These are phyloP conservation scores for Pichia cephalocereana DNA, from an alignment of 805 yeast species.

Conservation along the genomic window DNA sequence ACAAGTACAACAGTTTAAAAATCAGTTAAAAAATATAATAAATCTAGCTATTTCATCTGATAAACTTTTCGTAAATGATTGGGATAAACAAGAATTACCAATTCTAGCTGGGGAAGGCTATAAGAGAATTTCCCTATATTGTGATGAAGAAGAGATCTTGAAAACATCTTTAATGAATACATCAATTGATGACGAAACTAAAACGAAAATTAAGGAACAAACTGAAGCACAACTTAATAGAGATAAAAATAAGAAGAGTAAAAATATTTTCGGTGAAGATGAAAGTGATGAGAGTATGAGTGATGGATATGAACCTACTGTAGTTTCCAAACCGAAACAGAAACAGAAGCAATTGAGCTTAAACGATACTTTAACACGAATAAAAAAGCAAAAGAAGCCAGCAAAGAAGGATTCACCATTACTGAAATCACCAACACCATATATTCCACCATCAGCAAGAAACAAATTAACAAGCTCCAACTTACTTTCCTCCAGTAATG, in stretches of 20 bases:
- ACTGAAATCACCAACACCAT: background rate
- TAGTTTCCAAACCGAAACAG: background rate
- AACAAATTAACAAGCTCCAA: background rate
- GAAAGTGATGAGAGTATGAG: slow-evolving; percentile 9
- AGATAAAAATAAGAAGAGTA: background rate
- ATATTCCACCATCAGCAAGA: too few species aligned
- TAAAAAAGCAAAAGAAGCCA: slow-evolving; percentile 4
- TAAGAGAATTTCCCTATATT: slow-evolving; percentile 13
- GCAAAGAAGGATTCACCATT: background rate
- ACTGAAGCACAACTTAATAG: background rate
- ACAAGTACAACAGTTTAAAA: slow-evolving; percentile 29
- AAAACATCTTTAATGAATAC: background rate
- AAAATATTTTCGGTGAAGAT: slow-evolving; percentile 14
- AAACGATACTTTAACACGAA: slow-evolving; percentile 3
- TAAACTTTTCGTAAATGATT: slow-evolving; percentile 40
- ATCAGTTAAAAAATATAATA: slow-evolving; percentile 41
- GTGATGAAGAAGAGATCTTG: slow-evolving; percentile 6
- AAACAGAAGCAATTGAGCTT: background rate
- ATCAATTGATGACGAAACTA: background rate
- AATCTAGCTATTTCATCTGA: slow-evolving; percentile 37
- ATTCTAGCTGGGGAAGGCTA: slow-evolving; percentile 16
- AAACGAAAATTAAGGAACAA: background rate
- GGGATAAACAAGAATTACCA: slow-evolving; percentile 47
- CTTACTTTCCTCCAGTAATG: background rate
- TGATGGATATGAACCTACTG: background rate